phyloP scores from a whole-genome alignment of 164 flowering plant species.

The Santalum album region DNA sequence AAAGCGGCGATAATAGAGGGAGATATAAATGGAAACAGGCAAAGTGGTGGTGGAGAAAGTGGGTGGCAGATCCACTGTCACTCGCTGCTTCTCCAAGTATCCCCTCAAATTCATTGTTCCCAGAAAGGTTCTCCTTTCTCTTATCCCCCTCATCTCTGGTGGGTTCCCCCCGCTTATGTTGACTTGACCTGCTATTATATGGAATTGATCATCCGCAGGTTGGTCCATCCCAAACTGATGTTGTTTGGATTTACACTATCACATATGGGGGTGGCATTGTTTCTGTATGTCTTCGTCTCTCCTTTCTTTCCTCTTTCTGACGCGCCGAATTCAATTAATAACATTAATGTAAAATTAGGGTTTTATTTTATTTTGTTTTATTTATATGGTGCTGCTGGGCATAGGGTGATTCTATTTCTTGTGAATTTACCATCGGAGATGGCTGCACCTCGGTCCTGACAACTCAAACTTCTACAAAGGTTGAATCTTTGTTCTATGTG shows the following conservation, averaged over 20 bases:
- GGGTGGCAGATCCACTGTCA: slow-evolving; percentile 60
- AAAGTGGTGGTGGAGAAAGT: slow-evolving; percentile 55
- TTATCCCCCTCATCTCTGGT: neutral
- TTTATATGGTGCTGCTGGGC: no score
- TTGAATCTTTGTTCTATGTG: slow-evolving; percentile 11
- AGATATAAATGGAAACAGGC: slow-evolving; percentile 40
- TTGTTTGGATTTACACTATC: slow-evolving; percentile 86
- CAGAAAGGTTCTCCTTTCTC: slow-evolving; percentile 41
- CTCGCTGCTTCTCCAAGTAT: slow-evolving; percentile 72
- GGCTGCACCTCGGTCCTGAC: slow-evolving; percentile 70
- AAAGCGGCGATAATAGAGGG: no score
- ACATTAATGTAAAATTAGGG: no score
- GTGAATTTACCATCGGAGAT: slow-evolving; percentile 54
- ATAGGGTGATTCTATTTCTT: slow-evolving; percentile 70
- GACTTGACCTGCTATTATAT: neutral
- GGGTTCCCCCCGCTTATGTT: no score
- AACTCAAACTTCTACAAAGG: slow-evolving; percentile 97
- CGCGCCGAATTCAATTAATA: no score
- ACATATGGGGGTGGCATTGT: slow-evolving; percentile 97
- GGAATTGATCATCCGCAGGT: slow-evolving; percentile 39
- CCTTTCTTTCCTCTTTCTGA: slow-evolving; percentile 5
- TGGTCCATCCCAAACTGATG: slow-evolving; percentile 55
- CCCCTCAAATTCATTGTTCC: slow-evolving; percentile 93
- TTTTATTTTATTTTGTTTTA: no score
- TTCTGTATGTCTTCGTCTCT: slow-evolving; percentile 44